phyloP scores from a whole-genome alignment of 1,139 yeast species.

The Tardiomyces blankii region DNA sequence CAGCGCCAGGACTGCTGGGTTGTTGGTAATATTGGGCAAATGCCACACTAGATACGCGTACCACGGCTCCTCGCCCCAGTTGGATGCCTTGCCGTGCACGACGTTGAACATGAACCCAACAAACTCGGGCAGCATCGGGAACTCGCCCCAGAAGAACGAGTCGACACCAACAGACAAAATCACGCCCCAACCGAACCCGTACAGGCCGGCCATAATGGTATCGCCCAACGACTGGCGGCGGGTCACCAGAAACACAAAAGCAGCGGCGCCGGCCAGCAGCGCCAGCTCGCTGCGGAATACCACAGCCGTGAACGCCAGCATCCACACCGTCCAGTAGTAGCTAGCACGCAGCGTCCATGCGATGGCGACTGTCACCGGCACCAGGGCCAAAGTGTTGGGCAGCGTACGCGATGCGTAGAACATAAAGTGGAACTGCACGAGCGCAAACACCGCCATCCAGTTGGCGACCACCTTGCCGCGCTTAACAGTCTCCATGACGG shows the following conservation, averaged over 20 bases:
- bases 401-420: constrained; percentile 72
- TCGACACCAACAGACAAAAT: constrained; percentile 45
- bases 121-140: constrained; percentile 53
- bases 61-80: constrained; percentile 83
- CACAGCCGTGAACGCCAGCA: constrained; percentile 53
- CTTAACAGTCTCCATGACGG: constrained; percentile 5
- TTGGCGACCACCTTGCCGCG: constrained; percentile 8
- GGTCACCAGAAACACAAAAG: constrained; percentile 23
- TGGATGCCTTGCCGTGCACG: constrained; percentile 52
- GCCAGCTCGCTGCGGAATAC: constrained; percentile 68
- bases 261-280: constrained; percentile 40
- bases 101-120: constrained; percentile 66
- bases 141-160: constrained; percentile 62
- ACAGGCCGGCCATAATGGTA: constrained; percentile 31
- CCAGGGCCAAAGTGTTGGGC: constrained; percentile 80
- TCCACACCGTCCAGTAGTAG: constrained; percentile 37
- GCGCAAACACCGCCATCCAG: constrained; percentile 50
- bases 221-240: constrained; percentile 34
- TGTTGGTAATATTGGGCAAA: constrained; percentile 42
- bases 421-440: constrained; percentile 67
- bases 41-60: constrained; percentile 52
- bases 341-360: constrained; percentile 42
- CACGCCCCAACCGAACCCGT: constrained; percentile 50
- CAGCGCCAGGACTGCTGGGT: constrained; percentile 49
- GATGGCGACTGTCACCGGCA: constrained; percentile 51